Evolutionary conservation across 441 rosid species (phyloP), one percentile per base, ranked within the genome.

Genomic region (Croton laevigatus): DNA sequence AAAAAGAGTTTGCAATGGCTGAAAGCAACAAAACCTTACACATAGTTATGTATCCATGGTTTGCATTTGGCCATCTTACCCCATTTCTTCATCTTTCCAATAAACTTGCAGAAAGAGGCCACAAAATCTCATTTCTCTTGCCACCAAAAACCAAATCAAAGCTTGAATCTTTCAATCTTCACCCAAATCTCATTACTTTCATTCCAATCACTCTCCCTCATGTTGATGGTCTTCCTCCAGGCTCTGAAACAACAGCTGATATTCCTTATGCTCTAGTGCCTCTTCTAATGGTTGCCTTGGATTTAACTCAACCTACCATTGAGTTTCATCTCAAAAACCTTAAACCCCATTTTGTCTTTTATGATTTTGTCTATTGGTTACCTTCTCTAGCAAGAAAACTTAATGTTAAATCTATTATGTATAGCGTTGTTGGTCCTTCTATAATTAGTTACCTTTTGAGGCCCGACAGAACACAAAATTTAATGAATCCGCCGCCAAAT

Each of bases 171-270:
- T 72, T 81, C 63, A 87, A 82, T 72, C 81, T 34, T 20, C 82
- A 74, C 65, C 83, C 81, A 4, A 11, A 77, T 67, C 86, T 83
- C 81, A 85, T 89, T 22, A 71, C 68, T 44, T 83, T 88, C 72
- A 66, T 78, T 59, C 86, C 88, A 0, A 64, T 91, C 37, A 4
- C 76, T 17, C 76, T 89, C 34, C 96, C 94, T 14, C 80, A 57
- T 0, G 87, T 87, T 3, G 60, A 87, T 19, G 94, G 96, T 58
- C 90, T 90, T 48, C 90, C 92, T 75, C 70, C 67, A 0, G 85
- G 78, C 40, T 16, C 81, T 0, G 84, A 82, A 51, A 86, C 83
- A 2, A 75, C 87, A 1, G 32, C 80, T 0, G 86, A 88, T 59
- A 72, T 80, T 17, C 73, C 86, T 12, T 69, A 59, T 70, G 32